Conservation (phyloP, 2,329 filamentous ascomycete genomes). For the Aspergillus viridinutans region DNA sequence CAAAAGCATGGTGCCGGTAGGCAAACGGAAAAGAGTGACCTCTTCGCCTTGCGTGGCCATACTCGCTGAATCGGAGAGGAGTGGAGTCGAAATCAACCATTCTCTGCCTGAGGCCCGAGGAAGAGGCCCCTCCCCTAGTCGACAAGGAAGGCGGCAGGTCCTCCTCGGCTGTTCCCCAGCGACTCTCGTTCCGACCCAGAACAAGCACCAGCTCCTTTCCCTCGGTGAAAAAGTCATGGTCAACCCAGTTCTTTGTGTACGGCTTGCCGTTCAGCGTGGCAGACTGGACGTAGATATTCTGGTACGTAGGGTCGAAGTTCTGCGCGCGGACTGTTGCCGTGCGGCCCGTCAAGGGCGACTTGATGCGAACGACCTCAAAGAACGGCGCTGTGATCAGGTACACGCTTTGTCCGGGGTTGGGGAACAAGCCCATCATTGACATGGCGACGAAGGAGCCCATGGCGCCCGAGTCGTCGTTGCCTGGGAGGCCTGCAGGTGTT, state of each 20-base stretch:
- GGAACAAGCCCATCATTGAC: slow-evolving; percentile 66
- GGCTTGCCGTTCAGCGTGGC: slow-evolving; percentile 58
- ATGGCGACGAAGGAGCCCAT: slow-evolving; percentile 66
- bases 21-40: not conserved
- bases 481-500: slow-evolving; percentile 56
- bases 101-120: not conserved
- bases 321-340: slow-evolving; percentile 55
- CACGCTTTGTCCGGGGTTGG: slow-evolving; percentile 63
- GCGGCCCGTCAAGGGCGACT: slow-evolving; percentile 54
- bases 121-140: not conserved
- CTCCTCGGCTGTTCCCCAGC: slow-evolving; percentile 57
- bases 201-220: slow-evolving; percentile 61
- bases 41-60: not conserved
- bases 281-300: slow-evolving; percentile 61
- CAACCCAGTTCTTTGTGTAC: slow-evolving; percentile 63
- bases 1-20: not conserved
- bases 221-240: slow-evolving; percentile 63
- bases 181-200: slow-evolving; percentile 58
- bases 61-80: not conserved
- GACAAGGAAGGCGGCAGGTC: slow-evolving; percentile 60
- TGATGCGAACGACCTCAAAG: slow-evolving; percentile 59
- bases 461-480: slow-evolving; percentile 66
- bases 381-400: slow-evolving; percentile 66
- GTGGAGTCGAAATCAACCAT: not conserved
- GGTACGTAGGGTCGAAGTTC: slow-evolving; percentile 56